Conservation (phyloP, 2,329 filamentous ascomycete genomes). For the Daldinia eschscholtzii region DNA sequence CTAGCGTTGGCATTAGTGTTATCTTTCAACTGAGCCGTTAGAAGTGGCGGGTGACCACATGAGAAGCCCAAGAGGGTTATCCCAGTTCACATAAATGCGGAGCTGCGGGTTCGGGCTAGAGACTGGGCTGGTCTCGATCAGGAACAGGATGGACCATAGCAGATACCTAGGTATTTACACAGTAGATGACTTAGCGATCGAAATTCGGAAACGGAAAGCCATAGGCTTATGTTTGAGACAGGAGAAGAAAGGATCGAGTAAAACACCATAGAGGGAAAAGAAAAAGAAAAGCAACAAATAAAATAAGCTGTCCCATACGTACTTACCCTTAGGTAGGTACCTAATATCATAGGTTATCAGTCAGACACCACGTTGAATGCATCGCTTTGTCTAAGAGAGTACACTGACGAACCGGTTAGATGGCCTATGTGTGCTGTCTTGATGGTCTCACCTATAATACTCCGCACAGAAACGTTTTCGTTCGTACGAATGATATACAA, state of each 20-base stretch:
- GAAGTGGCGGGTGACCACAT: slow-evolving; percentile 11
- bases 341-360: slow-evolving; percentile 13
- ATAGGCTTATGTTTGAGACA: background rate
- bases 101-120: slow-evolving; percentile 22
- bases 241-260: background rate
- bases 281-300: background rate
- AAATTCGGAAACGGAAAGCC: slow-evolving; percentile 9
- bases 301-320: slow-evolving; percentile 22
- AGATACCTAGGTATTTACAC: background rate
- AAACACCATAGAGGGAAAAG: slow-evolving; percentile 5
- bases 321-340: background rate
- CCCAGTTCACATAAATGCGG: background rate
- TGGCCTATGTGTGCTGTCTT: too few species aligned
- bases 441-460: too few species aligned
- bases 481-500: background rate
- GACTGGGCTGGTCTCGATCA: slow-evolving; percentile 19
- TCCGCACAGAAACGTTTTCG: slow-evolving; percentile 10
- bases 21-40: slow-evolving; percentile 7
- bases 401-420: too few species aligned
- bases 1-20: slow-evolving; percentile 10
- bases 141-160: slow-evolving; percentile 13
- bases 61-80: slow-evolving; percentile 1
- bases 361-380: background rate
- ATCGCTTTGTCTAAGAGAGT: background rate
- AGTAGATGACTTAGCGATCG: slow-evolving; percentile 1